Base-by-base conservation (phyloP, 2,329 filamentous ascomycete genomes). In the Cladosporium austrohemisphaericum region DNA sequence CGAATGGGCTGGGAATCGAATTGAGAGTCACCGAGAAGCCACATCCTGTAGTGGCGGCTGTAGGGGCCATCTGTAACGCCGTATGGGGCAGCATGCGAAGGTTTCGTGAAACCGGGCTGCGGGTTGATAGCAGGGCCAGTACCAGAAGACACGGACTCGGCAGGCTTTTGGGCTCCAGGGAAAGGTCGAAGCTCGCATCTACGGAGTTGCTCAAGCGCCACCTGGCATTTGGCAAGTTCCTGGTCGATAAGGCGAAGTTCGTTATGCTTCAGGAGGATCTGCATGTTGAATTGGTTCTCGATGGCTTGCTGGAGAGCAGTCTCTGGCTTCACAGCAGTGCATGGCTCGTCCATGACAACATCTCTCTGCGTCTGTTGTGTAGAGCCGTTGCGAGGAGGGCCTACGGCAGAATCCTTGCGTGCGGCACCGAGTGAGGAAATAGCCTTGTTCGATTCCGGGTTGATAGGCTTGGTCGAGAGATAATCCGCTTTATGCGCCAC, bases 181-280 rank as follows among this genome's bases (percentile, higher is more conserved):
- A 90, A 97, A 4, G 92, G 92, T 59, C 95, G 92, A 58, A 97
- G 76, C 65, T 93, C 85, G 71, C 91, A 96, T 53, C 93, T 84
- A 60, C 93, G 86, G 55, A 98, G 76, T 71, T 97, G 93, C 71
- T 98, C 93, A 58, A 97, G 77, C 9, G 91, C 89, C 56, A 91
- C 76, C 72, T 97, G 91, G 65, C 91, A 96, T 73, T 96, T 97
- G 57, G 89, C 92, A 57, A 97, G 79, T 72, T 97, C 93, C 70
- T 95, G 90, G 65, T 97, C 89, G 68, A 97, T 95, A 58, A 95
- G 77, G 50, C 91, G 88, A 52, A 97, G 73, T 73, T 98, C 93
- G 62, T 93, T 84, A 70, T 98, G 93, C 76, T 96, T 97, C 66
- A 94, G 74, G 55, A 97, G 73, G 46, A 97, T 91, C 72, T 96